These are phyloP conservation scores for Curvularia lunata DNA, from an alignment of 2,329 filamentous ascomycete species.

Conservation along the genomic window DNA sequence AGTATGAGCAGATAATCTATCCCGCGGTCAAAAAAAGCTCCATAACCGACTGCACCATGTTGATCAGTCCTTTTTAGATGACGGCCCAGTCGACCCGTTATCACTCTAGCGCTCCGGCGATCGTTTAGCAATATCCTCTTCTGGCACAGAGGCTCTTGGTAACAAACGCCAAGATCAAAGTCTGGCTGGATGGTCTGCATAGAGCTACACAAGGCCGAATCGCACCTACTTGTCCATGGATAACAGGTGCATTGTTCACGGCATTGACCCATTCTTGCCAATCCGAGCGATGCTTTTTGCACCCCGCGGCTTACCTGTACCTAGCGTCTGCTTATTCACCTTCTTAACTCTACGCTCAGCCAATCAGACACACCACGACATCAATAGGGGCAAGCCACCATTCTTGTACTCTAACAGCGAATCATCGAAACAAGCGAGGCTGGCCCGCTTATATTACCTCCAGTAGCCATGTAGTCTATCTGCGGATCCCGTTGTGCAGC, in stretches of 20 bases:
- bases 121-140: slow-evolving; percentile 1
- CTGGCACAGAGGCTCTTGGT: neutral
- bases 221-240: neutral
- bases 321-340: slow-evolving; percentile 15
- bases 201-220: neutral
- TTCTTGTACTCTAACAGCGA: neutral
- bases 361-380: slow-evolving; percentile 7
- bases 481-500: neutral
- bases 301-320: slow-evolving; percentile 11
- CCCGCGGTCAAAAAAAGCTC: neutral
- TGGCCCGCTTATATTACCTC: neutral
- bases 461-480: too few species aligned
- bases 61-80: neutral
- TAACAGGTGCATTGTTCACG: neutral
- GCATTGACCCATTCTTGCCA: neutral
- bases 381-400: slow-evolving; percentile 12
- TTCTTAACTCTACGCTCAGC: neutral
- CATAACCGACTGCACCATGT: neutral
- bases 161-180: neutral
- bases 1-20: slow-evolving; percentile 5
- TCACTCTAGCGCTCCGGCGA: neutral
- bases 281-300: neutral
- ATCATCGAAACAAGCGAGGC: neutral
- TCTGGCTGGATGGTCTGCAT: neutral
- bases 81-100: neutral